Percentiles rank a stretch among this genome's conserved stretches.
Evolutionary conservation across 2,329 filamentous ascomycete genomes (phyloP).

Genomic region (Apiospora aurea): DNA sequence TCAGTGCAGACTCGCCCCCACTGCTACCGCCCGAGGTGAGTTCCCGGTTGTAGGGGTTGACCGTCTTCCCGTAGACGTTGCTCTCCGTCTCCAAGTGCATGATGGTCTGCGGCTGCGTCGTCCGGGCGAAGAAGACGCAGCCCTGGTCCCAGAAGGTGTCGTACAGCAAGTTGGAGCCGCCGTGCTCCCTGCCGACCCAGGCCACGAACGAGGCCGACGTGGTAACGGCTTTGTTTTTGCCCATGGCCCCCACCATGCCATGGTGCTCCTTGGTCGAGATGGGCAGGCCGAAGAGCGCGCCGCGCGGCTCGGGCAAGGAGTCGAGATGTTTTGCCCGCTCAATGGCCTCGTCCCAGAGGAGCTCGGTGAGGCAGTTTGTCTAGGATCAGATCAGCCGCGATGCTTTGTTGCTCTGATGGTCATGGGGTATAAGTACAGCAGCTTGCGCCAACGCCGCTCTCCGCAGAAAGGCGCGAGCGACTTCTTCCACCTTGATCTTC

Average conservation of each 20-base stretch:
- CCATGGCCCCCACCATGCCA: constrained; percentile 40
- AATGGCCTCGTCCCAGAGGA: constrained; percentile 47
- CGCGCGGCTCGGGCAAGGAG: constrained; percentile 42
- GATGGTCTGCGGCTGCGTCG: constrained; percentile 23
- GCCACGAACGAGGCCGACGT: constrained; percentile 25
- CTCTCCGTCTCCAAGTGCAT: constrained; percentile 27
- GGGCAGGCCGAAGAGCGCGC: constrained; percentile 44
- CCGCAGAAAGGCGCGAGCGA: constrained; percentile 28
- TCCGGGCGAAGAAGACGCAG: constrained; percentile 33
- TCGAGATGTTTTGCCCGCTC: constrained; percentile 43
- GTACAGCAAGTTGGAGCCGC: constrained; percentile 28
- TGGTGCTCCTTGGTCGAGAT: constrained; percentile 47
- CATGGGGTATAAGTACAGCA: constrained; percentile 4
- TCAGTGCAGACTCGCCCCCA: constrained; percentile 23
- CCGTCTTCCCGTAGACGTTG: constrained; percentile 25
- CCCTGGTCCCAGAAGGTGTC: constrained; percentile 40
- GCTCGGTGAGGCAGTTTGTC: constrained; percentile 45
- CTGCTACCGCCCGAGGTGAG: constrained; percentile 23
- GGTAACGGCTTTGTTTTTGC: constrained; percentile 32
- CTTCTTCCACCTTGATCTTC: constrained; percentile 26
- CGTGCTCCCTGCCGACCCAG: constrained; percentile 27
- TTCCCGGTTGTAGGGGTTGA: constrained; percentile 26
- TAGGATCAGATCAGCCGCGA: constrained; percentile 21
- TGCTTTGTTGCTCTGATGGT: too few relatives aligned
- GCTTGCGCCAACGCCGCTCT: constrained; percentile 29